Conservation (phyloP, 2,329 filamentous ascomycete species). For the Epichloe sibirici region DNA sequence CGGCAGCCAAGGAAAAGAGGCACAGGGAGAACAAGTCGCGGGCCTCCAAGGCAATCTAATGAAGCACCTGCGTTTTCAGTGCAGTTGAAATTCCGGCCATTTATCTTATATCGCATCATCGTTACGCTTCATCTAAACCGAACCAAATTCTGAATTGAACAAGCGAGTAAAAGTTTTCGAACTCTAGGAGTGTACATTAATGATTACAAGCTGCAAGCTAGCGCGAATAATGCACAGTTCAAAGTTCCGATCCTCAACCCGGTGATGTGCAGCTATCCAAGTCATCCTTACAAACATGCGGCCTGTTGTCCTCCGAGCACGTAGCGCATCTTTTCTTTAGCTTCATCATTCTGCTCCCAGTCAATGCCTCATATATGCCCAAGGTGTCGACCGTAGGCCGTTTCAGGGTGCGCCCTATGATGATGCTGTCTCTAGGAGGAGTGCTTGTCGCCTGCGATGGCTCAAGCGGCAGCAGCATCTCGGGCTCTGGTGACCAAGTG, state of each 20-base stretch:
- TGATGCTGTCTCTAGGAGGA: conserved; percentile 12
- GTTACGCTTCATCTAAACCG: too few relatives aligned
- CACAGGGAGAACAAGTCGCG: conserved; percentile 52
- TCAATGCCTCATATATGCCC: conserved; percentile 15
- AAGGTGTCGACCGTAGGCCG: conserved; percentile 9
- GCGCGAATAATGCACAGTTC: background rate
- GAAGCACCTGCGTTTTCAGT: background rate
- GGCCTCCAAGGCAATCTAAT: conserved; percentile 26
- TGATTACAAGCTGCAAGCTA: background rate
- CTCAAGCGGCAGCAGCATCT: background rate
- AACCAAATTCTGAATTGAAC: too few relatives aligned
- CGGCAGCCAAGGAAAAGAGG: conserved; percentile 52
- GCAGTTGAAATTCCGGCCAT: background rate
- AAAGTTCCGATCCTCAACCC: background rate
- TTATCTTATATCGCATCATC: too few relatives aligned
- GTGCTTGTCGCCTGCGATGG: too few relatives aligned
- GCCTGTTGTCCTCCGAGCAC: conserved; percentile 22
- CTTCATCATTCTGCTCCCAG: conserved; percentile 9
- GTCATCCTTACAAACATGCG: conserved; percentile 20
- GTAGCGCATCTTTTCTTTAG: conserved; percentile 8
- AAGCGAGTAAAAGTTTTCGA: too few relatives aligned
- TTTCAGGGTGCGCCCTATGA: conserved; percentile 9
- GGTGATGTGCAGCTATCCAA: conserved; percentile 6
- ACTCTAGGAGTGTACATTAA: background rate
- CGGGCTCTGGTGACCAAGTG: conserved; percentile 6